These are phyloP conservation scores for Copromyces sp. DNA, from an alignment of 495 filamentous ascomycete species.

Conservation along the genomic window DNA sequence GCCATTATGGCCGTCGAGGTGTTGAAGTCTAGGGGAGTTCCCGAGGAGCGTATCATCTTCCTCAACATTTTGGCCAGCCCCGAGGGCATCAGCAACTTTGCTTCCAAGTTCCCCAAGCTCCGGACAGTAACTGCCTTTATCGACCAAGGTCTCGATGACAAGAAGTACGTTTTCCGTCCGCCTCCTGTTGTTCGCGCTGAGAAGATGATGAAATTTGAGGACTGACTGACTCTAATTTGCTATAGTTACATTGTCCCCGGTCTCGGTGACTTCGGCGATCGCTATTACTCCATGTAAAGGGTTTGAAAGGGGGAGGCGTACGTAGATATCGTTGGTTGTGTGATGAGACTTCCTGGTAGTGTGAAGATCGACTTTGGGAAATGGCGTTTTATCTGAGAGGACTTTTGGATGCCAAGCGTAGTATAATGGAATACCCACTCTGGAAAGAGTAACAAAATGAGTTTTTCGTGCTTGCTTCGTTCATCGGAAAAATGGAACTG, in stretches of 20 bases:
- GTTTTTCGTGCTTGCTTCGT: neutral
- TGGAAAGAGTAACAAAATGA: neutral
- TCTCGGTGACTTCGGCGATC: constrained; percentile 91
- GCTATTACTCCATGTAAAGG: constrained; percentile 81
- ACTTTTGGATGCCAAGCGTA: neutral
- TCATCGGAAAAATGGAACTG: neutral
- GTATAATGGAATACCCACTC: neutral
- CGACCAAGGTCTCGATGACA: constrained; percentile 85
- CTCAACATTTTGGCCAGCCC: constrained; percentile 94
- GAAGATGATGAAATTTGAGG: neutral
- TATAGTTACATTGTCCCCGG: constrained; percentile 90
- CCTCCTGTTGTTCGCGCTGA: constrained; percentile 11
- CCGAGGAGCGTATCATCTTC: constrained; percentile 90
- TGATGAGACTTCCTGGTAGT: neutral
- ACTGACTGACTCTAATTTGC: constrained; percentile 2
- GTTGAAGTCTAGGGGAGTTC: constrained; percentile 77
- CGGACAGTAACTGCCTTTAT: constrained; percentile 95
- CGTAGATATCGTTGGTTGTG: neutral
- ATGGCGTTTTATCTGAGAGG: neutral
- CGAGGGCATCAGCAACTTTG: constrained; percentile 81
- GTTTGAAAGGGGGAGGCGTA: neutral
- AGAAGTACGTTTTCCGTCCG: constrained; percentile 59
- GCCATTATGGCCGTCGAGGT: constrained; percentile 95
- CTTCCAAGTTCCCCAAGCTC: constrained; percentile 81
- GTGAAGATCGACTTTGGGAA: neutral